These are phyloP conservation scores for Ambrosiella beaveri DNA, from an alignment of 2,329 filamentous ascomycete species.

Conservation along the genomic window DNA sequence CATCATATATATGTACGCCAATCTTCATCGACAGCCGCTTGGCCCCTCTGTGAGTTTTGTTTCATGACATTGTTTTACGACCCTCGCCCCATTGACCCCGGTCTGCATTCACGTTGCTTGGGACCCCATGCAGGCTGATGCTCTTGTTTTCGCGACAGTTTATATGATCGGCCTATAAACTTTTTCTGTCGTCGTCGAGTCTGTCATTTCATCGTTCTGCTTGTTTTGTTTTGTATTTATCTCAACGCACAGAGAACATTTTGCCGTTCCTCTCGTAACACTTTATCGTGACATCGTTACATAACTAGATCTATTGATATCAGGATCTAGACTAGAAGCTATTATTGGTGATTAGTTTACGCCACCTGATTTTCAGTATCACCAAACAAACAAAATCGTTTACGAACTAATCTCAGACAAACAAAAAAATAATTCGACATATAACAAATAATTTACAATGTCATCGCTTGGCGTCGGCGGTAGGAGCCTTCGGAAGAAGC, in stretches of 20 bases:
- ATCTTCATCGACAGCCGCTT: neutral
- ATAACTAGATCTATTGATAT: too few relatives aligned
- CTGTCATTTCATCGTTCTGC: neutral
- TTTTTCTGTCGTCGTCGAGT: too few relatives aligned
- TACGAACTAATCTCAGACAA: neutral
- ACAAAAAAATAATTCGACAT: neutral
- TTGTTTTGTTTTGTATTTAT: neutral
- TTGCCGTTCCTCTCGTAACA: too few relatives aligned
- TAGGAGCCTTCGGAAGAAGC: conserved; percentile 6
- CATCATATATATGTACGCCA: neutral
- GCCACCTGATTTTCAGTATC: neutral
- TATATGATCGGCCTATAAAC: too few relatives aligned
- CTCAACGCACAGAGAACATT: neutral
- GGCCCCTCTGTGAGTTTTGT: neutral
- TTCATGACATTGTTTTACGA: neutral
- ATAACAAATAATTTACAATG: neutral
- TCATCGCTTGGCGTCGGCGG: conserved; percentile 8
- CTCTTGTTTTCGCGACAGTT: neutral
- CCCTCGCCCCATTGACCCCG: neutral
- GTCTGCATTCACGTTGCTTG: neutral
- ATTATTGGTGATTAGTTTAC: too few relatives aligned
- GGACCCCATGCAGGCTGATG: neutral
- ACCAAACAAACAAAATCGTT: neutral
- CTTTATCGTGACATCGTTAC: too few relatives aligned
- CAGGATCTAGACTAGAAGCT: too few relatives aligned